A percentile compares a stretch with the other conserved stretches of the same genome.
Evolutionary conservation across 495 filamentous ascomycete species (phyloP).

Genomic region (Xylaria longipes): DNA sequence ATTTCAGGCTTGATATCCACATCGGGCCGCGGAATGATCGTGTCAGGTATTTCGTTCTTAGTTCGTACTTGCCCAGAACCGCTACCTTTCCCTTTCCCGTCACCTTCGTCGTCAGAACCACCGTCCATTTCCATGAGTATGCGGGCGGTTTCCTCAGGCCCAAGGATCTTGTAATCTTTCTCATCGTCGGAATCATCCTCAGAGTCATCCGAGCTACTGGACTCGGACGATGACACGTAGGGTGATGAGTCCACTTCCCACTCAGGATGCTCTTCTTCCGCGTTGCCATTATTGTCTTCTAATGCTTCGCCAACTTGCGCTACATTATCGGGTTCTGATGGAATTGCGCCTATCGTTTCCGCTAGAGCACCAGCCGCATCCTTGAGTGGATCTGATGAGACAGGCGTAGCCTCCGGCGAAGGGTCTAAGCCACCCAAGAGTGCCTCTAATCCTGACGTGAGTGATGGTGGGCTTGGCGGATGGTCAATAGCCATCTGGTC

Average conservation of each 20-base stretch:
- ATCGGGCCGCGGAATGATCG: constrained; percentile 73
- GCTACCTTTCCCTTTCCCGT: constrained; percentile 53
- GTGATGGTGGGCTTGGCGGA: constrained; percentile 39
- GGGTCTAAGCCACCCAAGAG: constrained; percentile 49
- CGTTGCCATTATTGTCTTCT: constrained; percentile 30
- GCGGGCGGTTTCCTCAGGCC: constrained; percentile 76
- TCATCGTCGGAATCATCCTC: constrained; percentile 70
- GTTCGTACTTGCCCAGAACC: constrained; percentile 62
- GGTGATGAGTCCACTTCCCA: constrained; percentile 71
- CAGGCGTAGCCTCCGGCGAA: constrained; percentile 19
- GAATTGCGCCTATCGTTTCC: neutral
- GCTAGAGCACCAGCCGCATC: neutral
- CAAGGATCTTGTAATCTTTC: constrained; percentile 74
- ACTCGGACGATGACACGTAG: constrained; percentile 54
- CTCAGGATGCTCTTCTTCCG: constrained; percentile 47
- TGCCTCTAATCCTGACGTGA: constrained; percentile 55
- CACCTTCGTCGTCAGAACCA: constrained; percentile 74
- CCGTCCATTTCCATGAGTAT: constrained; percentile 78
- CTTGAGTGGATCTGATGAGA: neutral
- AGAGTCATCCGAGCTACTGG: constrained; percentile 61
- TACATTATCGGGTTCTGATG: constrained; percentile 20
- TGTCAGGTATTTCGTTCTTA: constrained; percentile 74
- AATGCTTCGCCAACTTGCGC: constrained; percentile 26
- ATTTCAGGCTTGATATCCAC: constrained; percentile 75
- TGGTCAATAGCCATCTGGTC: constrained; percentile 21